Percentiles rank a stretch among this genome's conserved stretches.
Conservation (phyloP, 176 grass and related monocot species). For the Cenchrus purpureus region DNA sequence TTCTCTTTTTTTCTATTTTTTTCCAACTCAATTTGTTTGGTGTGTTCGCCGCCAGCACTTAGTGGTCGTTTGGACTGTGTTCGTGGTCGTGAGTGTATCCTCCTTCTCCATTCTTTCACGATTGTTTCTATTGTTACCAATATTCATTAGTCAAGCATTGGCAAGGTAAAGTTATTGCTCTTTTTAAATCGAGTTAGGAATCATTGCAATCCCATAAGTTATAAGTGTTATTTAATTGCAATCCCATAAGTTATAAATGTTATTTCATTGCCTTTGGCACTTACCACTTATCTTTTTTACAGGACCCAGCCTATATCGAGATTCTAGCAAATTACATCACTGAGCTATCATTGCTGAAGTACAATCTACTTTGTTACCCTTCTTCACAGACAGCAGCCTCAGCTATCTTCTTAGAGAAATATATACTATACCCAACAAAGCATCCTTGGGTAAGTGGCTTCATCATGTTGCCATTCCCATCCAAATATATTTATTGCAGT, state of each 20-base stretch:
- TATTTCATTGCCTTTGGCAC: slow-evolving; percentile 12
- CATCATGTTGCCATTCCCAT: neutral
- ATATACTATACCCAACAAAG: slow-evolving; percentile 82
- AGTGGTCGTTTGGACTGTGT: no score
- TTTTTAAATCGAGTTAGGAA: neutral
- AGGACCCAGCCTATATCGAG: slow-evolving; percentile 78
- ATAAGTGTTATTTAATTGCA: neutral
- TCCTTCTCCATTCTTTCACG: no score
- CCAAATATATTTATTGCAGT: neutral
- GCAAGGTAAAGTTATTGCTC: slow-evolving; percentile 20
- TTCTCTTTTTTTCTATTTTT: no score
- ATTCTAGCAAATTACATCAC: slow-evolving; percentile 86
- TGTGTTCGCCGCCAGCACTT: no score
- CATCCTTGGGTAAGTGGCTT: slow-evolving; percentile 71
- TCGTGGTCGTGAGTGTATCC: no score
- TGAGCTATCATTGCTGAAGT: slow-evolving; percentile 92
- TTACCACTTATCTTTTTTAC: slow-evolving; percentile 21
- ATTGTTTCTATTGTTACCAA: no score
- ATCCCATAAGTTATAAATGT: neutral
- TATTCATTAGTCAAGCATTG: no score
- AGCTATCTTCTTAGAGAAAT: slow-evolving; percentile 85
- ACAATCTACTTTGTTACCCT: slow-evolving; percentile 77
- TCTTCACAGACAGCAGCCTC: slow-evolving; percentile 87
- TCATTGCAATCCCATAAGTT: neutral
- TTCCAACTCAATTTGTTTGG: no score